phyloP scores from a whole-genome alignment of 768 basidiomycete genomes.

The Leccinum barrowsii region DNA sequence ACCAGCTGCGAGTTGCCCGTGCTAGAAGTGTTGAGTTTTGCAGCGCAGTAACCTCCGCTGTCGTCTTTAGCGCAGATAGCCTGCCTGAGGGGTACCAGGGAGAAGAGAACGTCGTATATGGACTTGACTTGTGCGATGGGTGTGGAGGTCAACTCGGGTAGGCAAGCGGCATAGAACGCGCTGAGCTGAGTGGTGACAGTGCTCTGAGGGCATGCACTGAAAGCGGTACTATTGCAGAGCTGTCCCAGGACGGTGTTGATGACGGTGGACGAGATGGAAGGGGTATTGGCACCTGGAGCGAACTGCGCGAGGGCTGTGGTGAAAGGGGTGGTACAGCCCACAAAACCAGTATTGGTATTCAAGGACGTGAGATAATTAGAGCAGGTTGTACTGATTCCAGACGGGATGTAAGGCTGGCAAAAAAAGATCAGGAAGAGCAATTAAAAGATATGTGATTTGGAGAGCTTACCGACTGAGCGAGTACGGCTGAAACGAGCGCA shows the following conservation, averaged over 20 bases:
- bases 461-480: conserved; percentile 47
- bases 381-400: conserved; percentile 56
- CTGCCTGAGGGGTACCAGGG: conserved; percentile 55
- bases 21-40: conserved; percentile 36
- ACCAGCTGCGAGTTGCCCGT: conserved; percentile 14
- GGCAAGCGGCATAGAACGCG: conserved; percentile 69
- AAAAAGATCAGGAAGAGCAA: conserved; percentile 6
- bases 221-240: conserved; percentile 51
- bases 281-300: conserved; percentile 39
- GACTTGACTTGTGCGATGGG: conserved; percentile 48
- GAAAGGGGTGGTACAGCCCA: conserved; percentile 60
- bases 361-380: conserved; percentile 54
- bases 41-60: conserved; percentile 64
- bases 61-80: conserved; percentile 80
- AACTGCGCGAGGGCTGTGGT: conserved; percentile 57
- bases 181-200: conserved; percentile 60
- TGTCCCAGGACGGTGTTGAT: conserved; percentile 50
- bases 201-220: conserved; percentile 51
- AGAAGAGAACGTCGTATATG: conserved; percentile 80
- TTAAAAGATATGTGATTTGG: background rate
- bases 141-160: conserved; percentile 58
- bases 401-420: conserved; percentile 58
- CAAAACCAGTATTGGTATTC: conserved; percentile 56
- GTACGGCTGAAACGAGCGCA: conserved; percentile 44
- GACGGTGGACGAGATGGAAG: conserved; percentile 37